phyloP scores from a whole-genome alignment of 208 protist genomes.

The Jaenimonas drosophilae region DNA sequence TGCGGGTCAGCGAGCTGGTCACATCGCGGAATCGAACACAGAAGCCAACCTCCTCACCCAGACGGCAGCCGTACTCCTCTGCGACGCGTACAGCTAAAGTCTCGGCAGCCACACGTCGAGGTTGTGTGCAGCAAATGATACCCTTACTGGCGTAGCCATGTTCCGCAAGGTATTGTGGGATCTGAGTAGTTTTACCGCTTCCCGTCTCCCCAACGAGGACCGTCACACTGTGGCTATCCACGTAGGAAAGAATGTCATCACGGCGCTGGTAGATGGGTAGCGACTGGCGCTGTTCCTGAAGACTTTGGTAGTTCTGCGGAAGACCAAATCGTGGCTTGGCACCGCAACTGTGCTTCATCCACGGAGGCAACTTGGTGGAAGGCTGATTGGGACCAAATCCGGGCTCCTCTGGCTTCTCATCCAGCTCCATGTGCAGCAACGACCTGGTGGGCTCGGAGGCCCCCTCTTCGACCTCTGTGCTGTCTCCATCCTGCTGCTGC shows the following conservation, averaged over 20 bases:
- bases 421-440: conserved; percentile 55
- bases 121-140: conserved; percentile 95
- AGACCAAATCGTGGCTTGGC: conserved; percentile 58
- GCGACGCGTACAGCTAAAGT: conserved; percentile 97
- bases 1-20: conserved; percentile 92
- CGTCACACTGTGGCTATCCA: conserved; percentile 76
- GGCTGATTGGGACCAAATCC: conserved; percentile 42
- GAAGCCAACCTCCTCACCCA: conserved; percentile 99
- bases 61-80: conserved; percentile 95
- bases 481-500: conserved; percentile 9
- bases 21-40: conserved; percentile 98
- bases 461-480: conserved; percentile 5
- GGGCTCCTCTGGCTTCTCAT: conserved; percentile 48
- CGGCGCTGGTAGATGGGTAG: conserved; percentile 94
- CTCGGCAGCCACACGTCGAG: conserved; percentile 98
- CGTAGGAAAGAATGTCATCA: conserved; percentile 83
- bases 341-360: conserved; percentile 75
- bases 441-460: neutral
- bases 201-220: conserved; percentile 94
- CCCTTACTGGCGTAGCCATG: conserved; percentile 68
- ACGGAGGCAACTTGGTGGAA: conserved; percentile 56
- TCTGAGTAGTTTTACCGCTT: conserved; percentile 97
- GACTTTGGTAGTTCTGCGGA: conserved; percentile 28
- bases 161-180: conserved; percentile 93
- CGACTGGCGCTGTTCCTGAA: conserved; percentile 70